Evolutionary conservation across 345 rosid genomes (phyloP).

Genomic region (Iberis pinnata): DNA sequence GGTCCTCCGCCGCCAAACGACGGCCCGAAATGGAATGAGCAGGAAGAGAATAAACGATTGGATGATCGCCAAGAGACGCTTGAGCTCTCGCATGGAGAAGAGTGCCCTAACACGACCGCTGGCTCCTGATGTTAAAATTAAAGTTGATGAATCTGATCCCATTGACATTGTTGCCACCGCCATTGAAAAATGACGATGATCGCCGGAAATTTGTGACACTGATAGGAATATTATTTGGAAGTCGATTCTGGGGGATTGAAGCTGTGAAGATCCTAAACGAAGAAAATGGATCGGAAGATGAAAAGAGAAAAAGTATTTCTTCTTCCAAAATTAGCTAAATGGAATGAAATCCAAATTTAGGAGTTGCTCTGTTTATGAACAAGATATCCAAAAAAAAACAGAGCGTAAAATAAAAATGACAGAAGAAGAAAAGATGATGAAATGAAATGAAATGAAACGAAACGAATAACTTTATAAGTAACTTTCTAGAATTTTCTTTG

Average conservation of each 20-base stretch:
- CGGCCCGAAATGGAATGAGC: constrained; percentile 45
- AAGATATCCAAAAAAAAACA: too few species aligned
- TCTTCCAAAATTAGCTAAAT: constrained; percentile 25
- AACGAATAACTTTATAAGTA: too few species aligned
- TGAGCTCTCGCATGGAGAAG: constrained; percentile 48
- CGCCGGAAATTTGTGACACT: neutral
- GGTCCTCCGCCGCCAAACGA: constrained; percentile 28
- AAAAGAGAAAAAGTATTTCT: neutral
- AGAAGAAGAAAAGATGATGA: constrained; percentile 12
- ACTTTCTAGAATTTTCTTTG: neutral
- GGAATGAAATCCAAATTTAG: constrained; percentile 24
- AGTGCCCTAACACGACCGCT: constrained; percentile 68
- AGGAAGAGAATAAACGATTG: constrained; percentile 46
- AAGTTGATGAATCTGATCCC: constrained; percentile 35
- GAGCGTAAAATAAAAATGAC: neutral
- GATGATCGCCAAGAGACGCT: constrained; percentile 34
- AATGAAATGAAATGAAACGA: neutral
- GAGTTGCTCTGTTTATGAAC: constrained; percentile 16
- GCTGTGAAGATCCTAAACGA: constrained; percentile 21
- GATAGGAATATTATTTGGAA: neutral
- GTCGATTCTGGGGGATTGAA: constrained; percentile 5
- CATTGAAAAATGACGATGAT: constrained; percentile 34
- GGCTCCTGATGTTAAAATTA: constrained; percentile 77
- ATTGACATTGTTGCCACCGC: constrained; percentile 31
- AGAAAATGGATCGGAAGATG: constrained; percentile 9